These are phyloP conservation scores for Starmerella vaccinii DNA, from an alignment of 805 yeast species.

Conservation along the genomic window DNA sequence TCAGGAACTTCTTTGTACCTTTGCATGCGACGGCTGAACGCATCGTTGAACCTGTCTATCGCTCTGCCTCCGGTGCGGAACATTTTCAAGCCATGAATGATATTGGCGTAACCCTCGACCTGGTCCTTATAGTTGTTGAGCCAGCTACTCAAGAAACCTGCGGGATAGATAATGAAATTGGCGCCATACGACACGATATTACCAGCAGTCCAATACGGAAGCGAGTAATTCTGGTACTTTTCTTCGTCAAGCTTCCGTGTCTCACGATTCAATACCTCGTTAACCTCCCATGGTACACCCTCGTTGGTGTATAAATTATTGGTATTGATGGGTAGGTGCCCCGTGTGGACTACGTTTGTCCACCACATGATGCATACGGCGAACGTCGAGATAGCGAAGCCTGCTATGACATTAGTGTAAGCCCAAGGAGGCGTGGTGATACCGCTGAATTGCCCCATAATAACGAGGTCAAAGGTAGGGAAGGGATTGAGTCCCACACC, in stretches of 20 bases:
- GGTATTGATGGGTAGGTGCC: slow-evolving; percentile 44
- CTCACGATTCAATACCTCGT: slow-evolving; percentile 37
- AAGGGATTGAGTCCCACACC: slow-evolving; percentile 32
- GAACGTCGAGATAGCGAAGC: slow-evolving; percentile 26
- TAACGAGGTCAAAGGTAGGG: background rate
- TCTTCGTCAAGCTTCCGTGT: slow-evolving; percentile 35
- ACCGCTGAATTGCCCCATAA: background rate
- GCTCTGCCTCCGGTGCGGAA: background rate
- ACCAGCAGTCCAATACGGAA: slow-evolving; percentile 58
- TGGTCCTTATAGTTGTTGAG: slow-evolving; percentile 18
- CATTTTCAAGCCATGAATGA: slow-evolving; percentile 22
- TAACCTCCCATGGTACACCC: slow-evolving; percentile 41
- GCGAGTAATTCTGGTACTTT: slow-evolving; percentile 49
- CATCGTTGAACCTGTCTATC: slow-evolving; percentile 35
- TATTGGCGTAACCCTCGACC: background rate
- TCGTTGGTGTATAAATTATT: slow-evolving; percentile 41
- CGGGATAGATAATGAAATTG: slow-evolving; percentile 46
- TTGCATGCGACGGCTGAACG: slow-evolving; percentile 49
- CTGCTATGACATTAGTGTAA: background rate
- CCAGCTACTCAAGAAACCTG: slow-evolving; percentile 38
- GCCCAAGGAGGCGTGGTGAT: background rate
- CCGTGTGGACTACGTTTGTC: slow-evolving; percentile 42
- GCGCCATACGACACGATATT: slow-evolving; percentile 50
- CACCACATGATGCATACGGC: slow-evolving; percentile 33
- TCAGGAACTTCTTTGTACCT: slow-evolving; percentile 53